Evolutionary conservation across 805 yeast species (phyloP).

Genomic region (Candida xiaguanensis): DNA sequence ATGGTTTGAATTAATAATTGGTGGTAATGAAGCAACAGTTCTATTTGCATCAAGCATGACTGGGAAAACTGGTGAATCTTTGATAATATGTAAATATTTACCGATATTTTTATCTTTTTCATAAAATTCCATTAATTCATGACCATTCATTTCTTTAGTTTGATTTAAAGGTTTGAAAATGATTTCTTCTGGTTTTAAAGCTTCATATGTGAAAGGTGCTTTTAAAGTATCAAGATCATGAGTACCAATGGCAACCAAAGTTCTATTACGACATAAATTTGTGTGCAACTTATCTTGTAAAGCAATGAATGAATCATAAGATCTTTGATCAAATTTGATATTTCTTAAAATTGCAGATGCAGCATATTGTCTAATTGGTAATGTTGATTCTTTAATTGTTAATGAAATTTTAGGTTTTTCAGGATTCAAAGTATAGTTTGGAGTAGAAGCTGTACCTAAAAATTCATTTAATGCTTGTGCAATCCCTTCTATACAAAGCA

Average conservation of each 20-base stretch:
- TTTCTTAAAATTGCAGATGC: slow-evolving; percentile 92
- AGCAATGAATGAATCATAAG: slow-evolving; percentile 91
- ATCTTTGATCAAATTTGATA: slow-evolving; percentile 73
- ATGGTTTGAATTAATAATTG: slow-evolving; percentile 89
- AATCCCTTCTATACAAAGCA: slow-evolving; percentile 97
- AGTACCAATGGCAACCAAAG: slow-evolving; percentile 97
- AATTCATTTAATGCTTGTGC: slow-evolving; percentile 92
- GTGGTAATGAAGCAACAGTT: slow-evolving; percentile 89
- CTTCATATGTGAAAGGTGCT: slow-evolving; percentile 87
- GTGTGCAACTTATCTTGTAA: slow-evolving; percentile 95
- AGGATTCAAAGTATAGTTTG: slow-evolving; percentile 61
- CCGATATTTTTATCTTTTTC: slow-evolving; percentile 87
- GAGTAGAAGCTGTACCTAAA: slow-evolving; percentile 64
- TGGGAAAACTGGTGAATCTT: slow-evolving; percentile 86
- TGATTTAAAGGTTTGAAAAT: slow-evolving; percentile 75
- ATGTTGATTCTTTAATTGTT: slow-evolving; percentile 73
- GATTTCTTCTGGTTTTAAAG: slow-evolving; percentile 72
- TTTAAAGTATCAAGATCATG: slow-evolving; percentile 82
- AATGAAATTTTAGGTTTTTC: slow-evolving; percentile 59
- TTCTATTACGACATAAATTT: slow-evolving; percentile 94
- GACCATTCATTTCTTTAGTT: slow-evolving; percentile 65
- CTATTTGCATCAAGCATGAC: slow-evolving; percentile 76
- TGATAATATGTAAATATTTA: slow-evolving; percentile 82
- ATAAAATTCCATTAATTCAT: slow-evolving; percentile 81
- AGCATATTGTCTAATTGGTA: slow-evolving; percentile 81